These are phyloP conservation scores for Beauveria sp. DNA, from an alignment of 2,329 filamentous ascomycete species.

Conservation along the genomic window DNA sequence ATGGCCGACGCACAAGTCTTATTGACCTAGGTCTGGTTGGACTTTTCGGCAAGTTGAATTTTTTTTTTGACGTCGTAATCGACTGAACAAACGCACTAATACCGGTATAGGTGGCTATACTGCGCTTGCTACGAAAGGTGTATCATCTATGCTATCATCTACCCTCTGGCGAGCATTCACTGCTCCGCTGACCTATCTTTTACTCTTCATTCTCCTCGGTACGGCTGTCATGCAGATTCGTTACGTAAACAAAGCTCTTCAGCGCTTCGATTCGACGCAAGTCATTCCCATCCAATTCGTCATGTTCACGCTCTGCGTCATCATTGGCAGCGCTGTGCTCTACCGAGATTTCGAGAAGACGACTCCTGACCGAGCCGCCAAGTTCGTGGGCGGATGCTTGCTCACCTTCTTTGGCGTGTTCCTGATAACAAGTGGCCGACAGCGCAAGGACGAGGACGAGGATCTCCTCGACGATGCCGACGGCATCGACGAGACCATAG, in stretches of 20 bases:
- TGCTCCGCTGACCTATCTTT: slow-evolving; percentile 82
- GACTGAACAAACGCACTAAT: slow-evolving; percentile 3
- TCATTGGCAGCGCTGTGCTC: slow-evolving; percentile 83
- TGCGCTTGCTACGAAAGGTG: slow-evolving; percentile 91
- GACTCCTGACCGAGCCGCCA: slow-evolving; percentile 61
- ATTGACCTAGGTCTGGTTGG: slow-evolving; percentile 91
- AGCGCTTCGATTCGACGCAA: slow-evolving; percentile 93
- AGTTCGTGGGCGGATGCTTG: slow-evolving; percentile 84
- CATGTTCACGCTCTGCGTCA: slow-evolving; percentile 90
- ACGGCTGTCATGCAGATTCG: slow-evolving; percentile 96
- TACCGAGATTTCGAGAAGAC: slow-evolving; percentile 93
- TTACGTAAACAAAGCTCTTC: slow-evolving; percentile 81
- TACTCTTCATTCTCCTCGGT: slow-evolving; percentile 69
- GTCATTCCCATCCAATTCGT: slow-evolving; percentile 98
- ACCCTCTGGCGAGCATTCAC: slow-evolving; percentile 83
- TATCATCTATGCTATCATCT: slow-evolving; percentile 88
- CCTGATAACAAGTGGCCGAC: slow-evolving; percentile 82
- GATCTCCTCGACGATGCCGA: slow-evolving; percentile 42
- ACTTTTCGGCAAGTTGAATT: slow-evolving; percentile 64
- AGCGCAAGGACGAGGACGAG: slow-evolving; percentile 47
- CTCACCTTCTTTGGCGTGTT: slow-evolving; percentile 97
- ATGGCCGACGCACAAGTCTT: slow-evolving; percentile 78
- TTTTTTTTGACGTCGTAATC: neutral
- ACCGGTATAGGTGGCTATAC: slow-evolving; percentile 73
- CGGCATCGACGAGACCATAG: slow-evolving; percentile 57